These are phyloP conservation scores for Torulaspora franciscae DNA, from an alignment of 805 yeast species.

Conservation along the genomic window DNA sequence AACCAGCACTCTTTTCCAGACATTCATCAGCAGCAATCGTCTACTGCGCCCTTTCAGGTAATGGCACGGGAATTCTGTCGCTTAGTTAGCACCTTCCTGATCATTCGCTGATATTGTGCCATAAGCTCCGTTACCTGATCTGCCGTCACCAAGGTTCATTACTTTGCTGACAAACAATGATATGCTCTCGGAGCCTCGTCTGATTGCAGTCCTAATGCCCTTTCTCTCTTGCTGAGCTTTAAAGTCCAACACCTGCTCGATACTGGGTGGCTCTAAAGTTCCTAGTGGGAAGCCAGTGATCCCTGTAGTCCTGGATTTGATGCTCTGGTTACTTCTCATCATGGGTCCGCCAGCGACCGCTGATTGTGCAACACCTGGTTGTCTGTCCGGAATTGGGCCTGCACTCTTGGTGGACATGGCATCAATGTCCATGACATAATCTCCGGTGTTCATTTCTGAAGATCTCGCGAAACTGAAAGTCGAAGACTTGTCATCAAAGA, in stretches of 20 bases:
- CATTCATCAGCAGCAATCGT: no score
- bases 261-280: conserved; percentile 38
- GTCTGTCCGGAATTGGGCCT: conserved; percentile 11
- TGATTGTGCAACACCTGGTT: neutral
- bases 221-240: conserved; percentile 31
- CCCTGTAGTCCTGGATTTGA: conserved; percentile 13
- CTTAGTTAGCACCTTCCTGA: conserved; percentile 2
- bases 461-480: conserved; percentile 30
- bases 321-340: conserved; percentile 17
- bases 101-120: conserved; percentile 16
- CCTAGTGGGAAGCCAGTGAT: conserved; percentile 17
- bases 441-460: conserved; percentile 4
- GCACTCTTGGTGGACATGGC: conserved; percentile 8
- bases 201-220: conserved; percentile 29
- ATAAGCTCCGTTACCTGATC: conserved; percentile 12
- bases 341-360: conserved; percentile 3
- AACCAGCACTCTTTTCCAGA: no score
- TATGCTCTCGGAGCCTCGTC: conserved; percentile 40
- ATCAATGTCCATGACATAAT: conserved; percentile 5
- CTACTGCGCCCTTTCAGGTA: no score
- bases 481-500: conserved; percentile 66
- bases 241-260: conserved; percentile 36
- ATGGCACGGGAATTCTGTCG: no score
- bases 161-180: conserved; percentile 32
- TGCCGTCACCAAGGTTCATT: conserved; percentile 9